Conservation (phyloP, 2,329 filamentous ascomycete genomes). For the Cladosporium sphaerospermum region DNA sequence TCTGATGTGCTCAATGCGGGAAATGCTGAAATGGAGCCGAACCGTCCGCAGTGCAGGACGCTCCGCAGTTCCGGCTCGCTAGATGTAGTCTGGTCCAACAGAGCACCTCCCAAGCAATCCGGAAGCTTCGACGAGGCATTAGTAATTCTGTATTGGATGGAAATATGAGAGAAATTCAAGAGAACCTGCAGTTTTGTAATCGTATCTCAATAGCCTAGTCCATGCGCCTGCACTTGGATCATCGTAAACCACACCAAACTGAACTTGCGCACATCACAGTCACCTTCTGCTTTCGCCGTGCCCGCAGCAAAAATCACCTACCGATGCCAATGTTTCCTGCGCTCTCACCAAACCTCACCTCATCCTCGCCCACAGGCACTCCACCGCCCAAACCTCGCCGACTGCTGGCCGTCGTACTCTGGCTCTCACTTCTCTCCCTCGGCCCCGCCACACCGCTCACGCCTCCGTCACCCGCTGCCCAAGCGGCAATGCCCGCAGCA, state of each 20-base stretch:
- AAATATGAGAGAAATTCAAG: too few relatives aligned
- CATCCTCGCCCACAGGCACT: constrained; percentile 23
- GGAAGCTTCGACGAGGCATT: too few relatives aligned
- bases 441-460: constrained; percentile 29
- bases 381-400: constrained; percentile 16
- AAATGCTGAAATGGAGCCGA: too few relatives aligned
- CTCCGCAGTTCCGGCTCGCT: too few relatives aligned
- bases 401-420: constrained; percentile 32
- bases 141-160: too few relatives aligned
- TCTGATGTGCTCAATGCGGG: too few relatives aligned
- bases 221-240: neutral
- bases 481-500: constrained; percentile 21
- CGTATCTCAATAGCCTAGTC: neutral
- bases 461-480: constrained; percentile 25
- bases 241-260: neutral
- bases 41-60: too few relatives aligned
- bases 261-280: too few relatives aligned
- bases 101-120: too few relatives aligned
- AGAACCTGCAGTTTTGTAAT: neutral
- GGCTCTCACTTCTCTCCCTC: constrained; percentile 32
- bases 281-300: too few relatives aligned
- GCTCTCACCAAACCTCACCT: constrained; percentile 32
- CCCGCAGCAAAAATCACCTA: constrained; percentile 1
- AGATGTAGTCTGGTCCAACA: too few relatives aligned
- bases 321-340: constrained; percentile 27